Evolutionary conservation across 2,329 filamentous ascomycete genomes (phyloP), one percentile per base, ranked within the genome.

Genomic region (Xylariaceae sp.): DNA sequence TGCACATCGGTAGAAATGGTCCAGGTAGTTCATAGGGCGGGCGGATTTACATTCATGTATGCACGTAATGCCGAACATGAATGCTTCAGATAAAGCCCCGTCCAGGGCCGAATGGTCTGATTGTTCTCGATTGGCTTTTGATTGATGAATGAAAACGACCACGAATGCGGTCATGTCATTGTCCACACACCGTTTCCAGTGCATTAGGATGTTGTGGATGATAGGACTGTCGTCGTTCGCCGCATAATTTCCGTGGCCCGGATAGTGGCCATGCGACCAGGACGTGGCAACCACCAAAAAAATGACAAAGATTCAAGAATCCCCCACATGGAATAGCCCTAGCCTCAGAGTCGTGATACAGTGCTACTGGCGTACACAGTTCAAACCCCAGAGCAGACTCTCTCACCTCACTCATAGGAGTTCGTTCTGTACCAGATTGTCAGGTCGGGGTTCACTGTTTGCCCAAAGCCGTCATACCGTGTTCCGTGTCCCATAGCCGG

Each of bases 1-100:
- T 27, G 40, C 19, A 42, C 17, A 27, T 22, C 11, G 15, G 14
- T 31, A 43, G 19, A 31, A 19, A 31, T 27, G 33, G 15, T 36
- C 15, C 47, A 18, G 17, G 47, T 48, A 39, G 33, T 19, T 54
- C 46, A 57, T 60, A 51, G 53, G 56, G 51, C 22, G 22, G 7
- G 7, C 22, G 7, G 4, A 27, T 7, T 7, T 27, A 27, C 22
- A 54, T n/a, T n/a, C n/a, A n/a, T n/a, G n/a, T 58, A 62, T 62
- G 60, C 60, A 62, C 56, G 58, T 61, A 61, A 61, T 62, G 55
- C 54, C 51, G 41, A 36, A 27, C 22, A 27, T 27, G 22, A n/a
- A 40, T 40, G 39, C 39, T 11, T 40, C 11, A 18, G 39, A 27
- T 7, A 27, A 27, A 27, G 5, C 33, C 33, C 15, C 33, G 33